Evolutionary conservation across 257 asterid genomes (phyloP).

Genomic region (Solanum sparsipilum): DNA sequence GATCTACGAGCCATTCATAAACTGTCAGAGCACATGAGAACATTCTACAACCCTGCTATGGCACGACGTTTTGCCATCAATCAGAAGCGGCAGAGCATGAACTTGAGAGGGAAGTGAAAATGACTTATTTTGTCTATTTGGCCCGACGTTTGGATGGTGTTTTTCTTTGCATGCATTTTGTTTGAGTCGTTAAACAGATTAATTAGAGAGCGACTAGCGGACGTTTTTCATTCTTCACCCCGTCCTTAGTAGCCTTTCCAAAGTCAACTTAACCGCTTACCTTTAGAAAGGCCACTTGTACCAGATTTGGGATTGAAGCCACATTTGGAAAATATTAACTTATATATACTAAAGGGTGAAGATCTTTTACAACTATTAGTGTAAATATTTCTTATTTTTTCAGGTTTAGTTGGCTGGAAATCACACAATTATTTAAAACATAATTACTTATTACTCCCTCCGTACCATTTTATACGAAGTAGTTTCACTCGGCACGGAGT

Average conservation of each 20-base stretch:
- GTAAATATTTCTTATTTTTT: not conserved
- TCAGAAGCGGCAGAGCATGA: conserved; percentile 65
- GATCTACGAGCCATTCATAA: conserved; percentile 62
- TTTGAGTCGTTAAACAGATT: not conserved
- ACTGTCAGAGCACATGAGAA: conserved; percentile 84
- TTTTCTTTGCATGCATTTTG: not conserved
- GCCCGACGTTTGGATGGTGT: not conserved
- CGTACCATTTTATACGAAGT: too few species aligned
- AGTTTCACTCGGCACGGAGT: too few species aligned
- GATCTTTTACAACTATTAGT: not conserved
- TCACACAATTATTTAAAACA: not conserved
- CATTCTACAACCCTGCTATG: conserved; percentile 83
- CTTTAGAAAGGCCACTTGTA: not conserved
- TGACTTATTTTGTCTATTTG: not conserved
- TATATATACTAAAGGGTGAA: not conserved
- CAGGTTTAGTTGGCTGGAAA: not conserved
- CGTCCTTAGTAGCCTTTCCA: not conserved
- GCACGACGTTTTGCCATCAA: conserved; percentile 72
- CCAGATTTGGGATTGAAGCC: not conserved
- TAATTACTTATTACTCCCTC: not conserved
- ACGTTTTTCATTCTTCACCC: not conserved
- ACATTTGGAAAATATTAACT: not conserved
- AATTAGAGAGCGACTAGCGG: not conserved
- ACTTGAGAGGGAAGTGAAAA: conserved; percentile 52
- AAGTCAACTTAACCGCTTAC: not conserved